Percentiles rank a stretch among this genome's conserved stretches.
Conservation (phyloP, 805 yeast genomes). For the Hanseniaspora pseudoguilliermondii region DNA sequence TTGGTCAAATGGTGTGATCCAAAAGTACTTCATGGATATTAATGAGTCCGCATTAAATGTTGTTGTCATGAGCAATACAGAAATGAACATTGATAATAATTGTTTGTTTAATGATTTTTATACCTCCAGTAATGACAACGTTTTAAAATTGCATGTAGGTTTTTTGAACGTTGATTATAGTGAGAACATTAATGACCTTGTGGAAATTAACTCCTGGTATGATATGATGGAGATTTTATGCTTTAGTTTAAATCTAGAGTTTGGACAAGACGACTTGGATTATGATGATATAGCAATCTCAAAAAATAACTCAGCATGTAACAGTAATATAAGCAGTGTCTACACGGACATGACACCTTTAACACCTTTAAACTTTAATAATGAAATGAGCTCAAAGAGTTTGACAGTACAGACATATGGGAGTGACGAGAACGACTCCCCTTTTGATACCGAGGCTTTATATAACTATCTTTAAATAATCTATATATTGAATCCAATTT, state of each 20-base stretch:
- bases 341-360: background rate
- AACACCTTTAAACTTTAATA: background rate
- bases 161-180: constrained; percentile 25
- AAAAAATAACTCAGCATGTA: too few relatives aligned
- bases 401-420: too few relatives aligned
- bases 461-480: constrained; percentile 7
- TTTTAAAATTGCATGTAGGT: constrained; percentile 25
- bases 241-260: constrained; percentile 22
- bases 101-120: background rate
- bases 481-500: background rate
- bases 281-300: constrained; percentile 2
- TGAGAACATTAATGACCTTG: constrained; percentile 22
- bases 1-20: constrained; percentile 1
- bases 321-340: background rate
- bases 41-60: background rate
- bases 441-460: background rate
- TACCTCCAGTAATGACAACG: background rate
- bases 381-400: background rate
- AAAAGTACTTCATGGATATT: background rate
- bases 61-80: constrained; percentile 4
- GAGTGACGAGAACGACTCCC: background rate
- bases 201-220: constrained; percentile 24
- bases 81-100: background rate
- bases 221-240: constrained; percentile 23
- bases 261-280: constrained; percentile 24